Conservation (phyloP, 352 stramenopile genomes). For the Phytophthora agathidicida region DNA sequence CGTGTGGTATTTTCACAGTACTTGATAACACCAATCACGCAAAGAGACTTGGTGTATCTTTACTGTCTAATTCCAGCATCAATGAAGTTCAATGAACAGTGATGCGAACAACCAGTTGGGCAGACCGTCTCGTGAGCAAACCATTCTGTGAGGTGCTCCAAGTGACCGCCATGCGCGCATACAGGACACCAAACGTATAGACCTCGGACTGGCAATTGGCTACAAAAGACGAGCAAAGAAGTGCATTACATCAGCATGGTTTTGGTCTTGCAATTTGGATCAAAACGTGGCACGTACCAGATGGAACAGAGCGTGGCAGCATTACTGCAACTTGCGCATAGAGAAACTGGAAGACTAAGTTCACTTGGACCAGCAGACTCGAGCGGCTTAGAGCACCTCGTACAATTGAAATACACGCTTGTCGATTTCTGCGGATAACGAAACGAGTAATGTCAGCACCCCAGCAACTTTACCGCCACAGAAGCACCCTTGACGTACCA, state of each 20-base stretch:
- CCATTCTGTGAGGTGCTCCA: slow-evolving; percentile 86
- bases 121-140: slow-evolving; percentile 74
- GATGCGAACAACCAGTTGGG: slow-evolving; percentile 79
- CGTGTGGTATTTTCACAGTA: slow-evolving; percentile 33
- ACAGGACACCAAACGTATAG: slow-evolving; percentile 93
- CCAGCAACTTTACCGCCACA: neutral
- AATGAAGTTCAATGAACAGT: slow-evolving; percentile 58
- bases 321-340: slow-evolving; percentile 80
- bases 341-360: slow-evolving; percentile 31
- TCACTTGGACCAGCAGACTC: slow-evolving; percentile 48
- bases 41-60: neutral
- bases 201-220: slow-evolving; percentile 84
- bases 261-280: neutral
- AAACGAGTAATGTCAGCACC: slow-evolving; percentile 17
- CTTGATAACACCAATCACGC: slow-evolving; percentile 3
- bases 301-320: slow-evolving; percentile 84
- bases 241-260: slow-evolving; percentile 1
- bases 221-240: slow-evolving; percentile 30
- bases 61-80: slow-evolving; percentile 10
- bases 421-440: slow-evolving; percentile 75
- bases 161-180: slow-evolving; percentile 90
- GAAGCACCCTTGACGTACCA: slow-evolving; percentile 46
- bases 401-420: slow-evolving; percentile 87
- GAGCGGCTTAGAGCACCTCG: slow-evolving; percentile 76
- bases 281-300: slow-evolving; percentile 55